Evolutionary conservation across 2,329 filamentous ascomycete genomes (phyloP).

Genomic region (Raffaelea ambrosiae): DNA sequence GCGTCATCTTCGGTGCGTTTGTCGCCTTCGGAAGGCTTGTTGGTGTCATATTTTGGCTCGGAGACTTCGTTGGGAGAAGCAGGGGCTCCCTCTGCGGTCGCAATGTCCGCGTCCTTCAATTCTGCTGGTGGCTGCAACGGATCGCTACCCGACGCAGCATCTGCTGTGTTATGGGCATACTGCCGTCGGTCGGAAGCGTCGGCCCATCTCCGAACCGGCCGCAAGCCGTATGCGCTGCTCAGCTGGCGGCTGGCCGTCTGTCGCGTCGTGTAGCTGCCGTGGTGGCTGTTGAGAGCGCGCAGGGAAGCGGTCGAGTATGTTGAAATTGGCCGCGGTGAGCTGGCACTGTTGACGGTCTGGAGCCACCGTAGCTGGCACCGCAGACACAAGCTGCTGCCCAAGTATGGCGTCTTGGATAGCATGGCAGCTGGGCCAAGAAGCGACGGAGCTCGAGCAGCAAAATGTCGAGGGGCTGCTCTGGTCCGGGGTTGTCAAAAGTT

Average conservation of each 20-base stretch:
- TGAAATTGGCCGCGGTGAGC: not conserved
- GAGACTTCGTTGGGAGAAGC: not conserved
- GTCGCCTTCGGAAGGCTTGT: not conserved
- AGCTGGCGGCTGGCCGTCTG: no score
- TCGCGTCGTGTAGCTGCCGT: no score
- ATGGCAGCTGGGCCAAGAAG: no score
- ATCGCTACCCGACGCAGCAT: no score
- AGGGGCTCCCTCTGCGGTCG: not conserved
- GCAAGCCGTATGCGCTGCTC: no score
- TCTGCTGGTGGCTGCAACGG: not conserved
- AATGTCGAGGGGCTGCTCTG: no score
- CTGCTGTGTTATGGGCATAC: no score
- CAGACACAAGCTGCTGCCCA: conserved; percentile 2
- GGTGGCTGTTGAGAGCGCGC: no score
- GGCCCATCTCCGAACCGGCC: no score
- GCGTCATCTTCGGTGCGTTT: not conserved
- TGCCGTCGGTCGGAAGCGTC: no score
- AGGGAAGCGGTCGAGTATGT: not conserved
- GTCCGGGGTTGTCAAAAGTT: no score
- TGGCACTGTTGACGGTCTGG: not conserved
- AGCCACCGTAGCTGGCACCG: conserved; percentile 3
- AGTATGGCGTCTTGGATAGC: not conserved
- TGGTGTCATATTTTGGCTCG: not conserved
- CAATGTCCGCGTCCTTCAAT: not conserved
- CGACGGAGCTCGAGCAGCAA: no score